Evolutionary conservation across 495 filamentous ascomycete genomes (phyloP).

Genomic region (Penicillium alfredii): DNA sequence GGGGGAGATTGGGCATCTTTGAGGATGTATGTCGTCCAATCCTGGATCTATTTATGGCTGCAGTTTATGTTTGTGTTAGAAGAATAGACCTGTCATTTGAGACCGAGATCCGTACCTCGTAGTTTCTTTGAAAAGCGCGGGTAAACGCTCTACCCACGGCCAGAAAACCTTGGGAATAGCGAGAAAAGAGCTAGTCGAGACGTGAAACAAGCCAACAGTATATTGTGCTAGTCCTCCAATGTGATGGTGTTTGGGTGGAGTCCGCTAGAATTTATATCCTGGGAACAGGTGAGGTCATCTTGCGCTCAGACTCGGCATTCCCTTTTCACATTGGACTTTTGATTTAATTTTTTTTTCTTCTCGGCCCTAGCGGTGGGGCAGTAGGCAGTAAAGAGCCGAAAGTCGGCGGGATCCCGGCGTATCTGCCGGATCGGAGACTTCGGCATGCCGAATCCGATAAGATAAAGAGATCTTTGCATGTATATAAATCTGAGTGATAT

Average conservation of each 20-base stretch:
- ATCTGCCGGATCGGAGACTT: conserved; percentile 12
- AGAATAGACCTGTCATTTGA: too few relatives aligned
- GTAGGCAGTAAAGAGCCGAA: conserved; percentile 18
- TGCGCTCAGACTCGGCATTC: conserved; percentile 3
- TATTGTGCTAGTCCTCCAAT: too few relatives aligned
- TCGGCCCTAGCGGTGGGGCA: conserved; percentile 17
- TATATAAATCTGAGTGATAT: too few relatives aligned
- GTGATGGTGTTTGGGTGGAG: too few relatives aligned
- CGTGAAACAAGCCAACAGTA: too few relatives aligned
- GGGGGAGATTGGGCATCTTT: conserved; percentile 10
- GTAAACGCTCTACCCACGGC: too few relatives aligned
- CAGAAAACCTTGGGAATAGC: too few relatives aligned
- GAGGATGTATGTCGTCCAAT: conserved; percentile 1
- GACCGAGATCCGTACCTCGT: too few relatives aligned
- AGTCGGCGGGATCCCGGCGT: conserved; percentile 14
- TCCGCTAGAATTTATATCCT: too few relatives aligned
- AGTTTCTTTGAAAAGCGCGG: too few relatives aligned
- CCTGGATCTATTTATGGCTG: background rate
- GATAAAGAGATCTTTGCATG: conserved; percentile 1
- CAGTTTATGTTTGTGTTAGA: too few relatives aligned
- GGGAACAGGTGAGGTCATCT: conserved; percentile 11
- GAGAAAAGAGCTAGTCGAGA: too few relatives aligned
- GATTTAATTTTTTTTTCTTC: conserved; percentile 18
- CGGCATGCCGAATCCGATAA: conserved; percentile 16
- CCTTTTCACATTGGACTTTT: conserved; percentile 1